These are phyloP conservation scores for Amanita rimosa DNA, from an alignment of 768 basidiomycete genomes.

Conservation along the genomic window DNA sequence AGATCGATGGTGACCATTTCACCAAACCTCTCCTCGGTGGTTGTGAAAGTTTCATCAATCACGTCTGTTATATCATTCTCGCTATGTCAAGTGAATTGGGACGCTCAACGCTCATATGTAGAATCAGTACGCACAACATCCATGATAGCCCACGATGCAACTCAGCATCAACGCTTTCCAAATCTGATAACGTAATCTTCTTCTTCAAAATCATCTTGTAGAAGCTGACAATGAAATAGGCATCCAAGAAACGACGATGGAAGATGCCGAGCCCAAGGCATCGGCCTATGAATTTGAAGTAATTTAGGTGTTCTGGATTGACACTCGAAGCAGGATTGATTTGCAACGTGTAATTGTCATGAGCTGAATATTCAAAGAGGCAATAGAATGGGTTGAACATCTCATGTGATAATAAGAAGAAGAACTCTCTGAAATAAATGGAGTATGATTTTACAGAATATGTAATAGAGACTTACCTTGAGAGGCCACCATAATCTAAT, in stretches of 20 bases:
- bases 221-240: conserved; percentile 98
- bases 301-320: conserved; percentile 98
- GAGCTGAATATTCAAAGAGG: conserved; percentile 98
- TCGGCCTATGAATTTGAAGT: conserved; percentile 99
- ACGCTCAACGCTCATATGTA: not conserved
- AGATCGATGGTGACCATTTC: conserved; percentile 97
- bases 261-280: conserved; percentile 95
- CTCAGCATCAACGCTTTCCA: conserved; percentile 96
- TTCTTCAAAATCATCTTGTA: conserved; percentile 99
- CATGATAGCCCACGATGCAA: conserved; percentile 91
- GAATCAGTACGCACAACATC: conserved; percentile 77
- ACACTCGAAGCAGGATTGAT: conserved; percentile 98
- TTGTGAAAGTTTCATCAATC: conserved; percentile 96
- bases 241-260: conserved; percentile 97
- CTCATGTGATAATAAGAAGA: conserved; percentile 98
- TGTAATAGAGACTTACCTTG: conserved; percentile 47
- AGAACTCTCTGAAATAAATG: conserved; percentile 72
- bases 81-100: conserved; percentile 25
- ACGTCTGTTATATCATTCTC: conserved; percentile 98
- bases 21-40: conserved; percentile 95
- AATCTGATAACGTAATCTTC: conserved; percentile 86
- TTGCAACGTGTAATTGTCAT: conserved; percentile 99
- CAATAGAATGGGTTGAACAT: conserved; percentile 99
- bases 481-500: conserved; percentile 95
- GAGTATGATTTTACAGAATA: not conserved